Conservation (phyloP, 495 filamentous ascomycete genomes). For the Aspergillus panamensis region DNA sequence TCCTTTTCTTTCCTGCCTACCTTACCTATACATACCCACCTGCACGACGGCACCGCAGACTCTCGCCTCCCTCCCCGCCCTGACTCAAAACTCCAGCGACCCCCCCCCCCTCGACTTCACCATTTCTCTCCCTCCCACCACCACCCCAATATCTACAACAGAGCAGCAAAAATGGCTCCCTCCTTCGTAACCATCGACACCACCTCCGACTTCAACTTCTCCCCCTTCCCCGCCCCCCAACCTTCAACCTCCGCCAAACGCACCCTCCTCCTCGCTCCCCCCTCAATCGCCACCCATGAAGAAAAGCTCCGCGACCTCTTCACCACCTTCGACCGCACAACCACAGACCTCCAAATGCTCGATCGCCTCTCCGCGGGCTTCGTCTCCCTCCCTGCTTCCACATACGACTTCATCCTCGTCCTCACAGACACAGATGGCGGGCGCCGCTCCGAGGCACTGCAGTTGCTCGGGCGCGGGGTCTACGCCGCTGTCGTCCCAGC, state of each 20-base stretch:
- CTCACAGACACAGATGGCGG: constrained; percentile 69
- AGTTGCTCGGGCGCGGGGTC: constrained; percentile 62
- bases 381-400: constrained; percentile 67
- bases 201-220: constrained; percentile 38
- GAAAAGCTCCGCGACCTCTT: constrained; percentile 56
- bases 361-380: constrained; percentile 85
- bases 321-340: constrained; percentile 61
- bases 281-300: constrained; percentile 68
- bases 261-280: constrained; percentile 68
- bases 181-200: constrained; percentile 45
- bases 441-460: constrained; percentile 54
- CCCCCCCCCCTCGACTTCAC: constrained; percentile 10
- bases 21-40: background rate
- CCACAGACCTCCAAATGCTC: constrained; percentile 95
- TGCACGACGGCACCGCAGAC: background rate
- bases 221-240: constrained; percentile 15
- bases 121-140: too few species aligned
- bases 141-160: background rate
- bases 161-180: constrained; percentile 23
- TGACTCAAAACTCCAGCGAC: background rate
- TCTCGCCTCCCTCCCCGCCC: background rate
- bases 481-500: constrained; percentile 63
- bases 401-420: constrained; percentile 84
- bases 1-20: background rate
- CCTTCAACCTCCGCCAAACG: constrained; percentile 38